Evolutionary conservation across 257 asterid genomes (phyloP).

Genomic region (Solanum arcanum): DNA sequence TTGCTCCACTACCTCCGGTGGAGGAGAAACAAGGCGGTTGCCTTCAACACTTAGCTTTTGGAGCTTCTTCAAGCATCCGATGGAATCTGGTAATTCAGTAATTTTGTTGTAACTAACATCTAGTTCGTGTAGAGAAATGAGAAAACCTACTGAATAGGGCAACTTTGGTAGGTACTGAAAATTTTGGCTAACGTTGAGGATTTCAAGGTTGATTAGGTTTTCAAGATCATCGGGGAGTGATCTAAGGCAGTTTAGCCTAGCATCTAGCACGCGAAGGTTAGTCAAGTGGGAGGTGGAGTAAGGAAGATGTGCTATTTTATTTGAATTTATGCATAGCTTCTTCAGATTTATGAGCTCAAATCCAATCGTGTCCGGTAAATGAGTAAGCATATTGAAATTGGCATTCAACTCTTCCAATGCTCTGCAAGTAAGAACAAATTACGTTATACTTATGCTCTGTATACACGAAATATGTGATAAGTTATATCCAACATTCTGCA

Average conservation of each 20-base stretch:
- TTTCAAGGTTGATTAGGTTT: slow-evolving; percentile 55
- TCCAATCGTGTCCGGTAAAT: slow-evolving; percentile 69
- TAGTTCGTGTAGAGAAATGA: slow-evolving; percentile 57
- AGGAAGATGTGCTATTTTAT: slow-evolving; percentile 65
- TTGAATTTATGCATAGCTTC: slow-evolving; percentile 64
- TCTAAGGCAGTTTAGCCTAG: slow-evolving; percentile 70
- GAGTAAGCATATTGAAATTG: slow-evolving; percentile 65
- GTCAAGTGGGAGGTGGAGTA: slow-evolving; percentile 70
- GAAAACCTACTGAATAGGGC: slow-evolving; percentile 79
- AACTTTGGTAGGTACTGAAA: slow-evolving; percentile 54
- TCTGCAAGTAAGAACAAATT: slow-evolving; percentile 22
- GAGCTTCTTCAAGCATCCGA: slow-evolving; percentile 71
- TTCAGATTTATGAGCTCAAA: slow-evolving; percentile 60
- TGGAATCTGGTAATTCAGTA: slow-evolving; percentile 45
- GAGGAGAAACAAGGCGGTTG: slow-evolving; percentile 70
- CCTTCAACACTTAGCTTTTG: slow-evolving; percentile 70
- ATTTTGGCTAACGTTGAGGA: slow-evolving; percentile 75
- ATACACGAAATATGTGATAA: too few relatives aligned
- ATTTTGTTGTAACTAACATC: slow-evolving; percentile 84
- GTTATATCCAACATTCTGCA: too few relatives aligned
- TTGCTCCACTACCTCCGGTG: slow-evolving; percentile 47
- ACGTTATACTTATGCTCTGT: neutral
- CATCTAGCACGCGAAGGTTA: slow-evolving; percentile 62
- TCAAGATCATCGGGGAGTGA: slow-evolving; percentile 83
- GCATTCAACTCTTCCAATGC: slow-evolving; percentile 70